Evolutionary conservation across 768 basidiomycete genomes (phyloP).

Genomic region (Tylopilus vinaceipallidus): DNA sequence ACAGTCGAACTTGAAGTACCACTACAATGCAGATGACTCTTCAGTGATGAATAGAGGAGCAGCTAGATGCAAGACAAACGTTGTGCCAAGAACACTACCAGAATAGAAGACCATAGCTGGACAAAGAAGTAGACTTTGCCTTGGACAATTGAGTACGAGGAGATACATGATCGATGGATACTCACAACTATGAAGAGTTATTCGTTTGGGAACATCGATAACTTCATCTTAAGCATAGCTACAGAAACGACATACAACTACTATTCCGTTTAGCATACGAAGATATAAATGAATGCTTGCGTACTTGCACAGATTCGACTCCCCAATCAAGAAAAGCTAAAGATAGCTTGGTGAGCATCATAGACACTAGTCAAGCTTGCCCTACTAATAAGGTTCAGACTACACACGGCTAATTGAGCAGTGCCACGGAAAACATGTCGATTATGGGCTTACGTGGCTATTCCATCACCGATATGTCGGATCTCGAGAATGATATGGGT

Average conservation of each 20-base stretch:
- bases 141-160: not conserved
- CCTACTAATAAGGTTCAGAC: constrained; percentile 16
- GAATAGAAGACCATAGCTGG: constrained; percentile 1
- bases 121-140: constrained; percentile 6
- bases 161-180: not conserved
- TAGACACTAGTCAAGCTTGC: not conserved
- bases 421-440: not conserved
- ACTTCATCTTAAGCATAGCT: not conserved
- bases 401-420: not conserved
- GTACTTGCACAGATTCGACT: constrained; percentile 6
- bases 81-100: constrained; percentile 3
- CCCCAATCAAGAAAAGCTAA: constrained; percentile 14
- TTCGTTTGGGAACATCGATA: not conserved
- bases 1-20: constrained; percentile 14
- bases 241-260: constrained; percentile 17
- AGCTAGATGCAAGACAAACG: not conserved
- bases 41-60: not conserved
- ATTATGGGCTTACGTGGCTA: constrained; percentile 16
- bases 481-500: constrained; percentile 14
- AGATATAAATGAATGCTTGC: not conserved
- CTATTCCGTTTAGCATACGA: not conserved
- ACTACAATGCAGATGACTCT: constrained; percentile 1
- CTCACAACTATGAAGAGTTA: constrained; percentile 4
- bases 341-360: not conserved
- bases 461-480: constrained; percentile 19